Base-by-base conservation (phyloP, 345 rosid species). In the Aquilaria malaccensis region DNA sequence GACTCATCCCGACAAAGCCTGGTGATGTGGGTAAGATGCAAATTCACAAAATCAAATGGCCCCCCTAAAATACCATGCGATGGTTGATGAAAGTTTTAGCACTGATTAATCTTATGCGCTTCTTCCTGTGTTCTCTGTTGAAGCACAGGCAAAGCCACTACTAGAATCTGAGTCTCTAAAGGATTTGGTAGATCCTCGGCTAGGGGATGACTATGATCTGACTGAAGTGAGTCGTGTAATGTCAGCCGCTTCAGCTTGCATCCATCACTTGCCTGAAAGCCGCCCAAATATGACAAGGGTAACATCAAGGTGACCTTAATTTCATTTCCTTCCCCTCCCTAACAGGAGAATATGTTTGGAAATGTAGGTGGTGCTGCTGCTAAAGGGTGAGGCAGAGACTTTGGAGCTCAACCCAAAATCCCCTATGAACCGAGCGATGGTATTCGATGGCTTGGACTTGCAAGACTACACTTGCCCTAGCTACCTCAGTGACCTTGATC, bases 251-350 rank as follows among this genome's bases (percentile, higher is more conserved):
- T 87, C 81, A 15, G 52, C 76, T 79, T 89, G 95, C 73, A 82
- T 87, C 59, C 76, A 89, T 47, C 88, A 85, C 65, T 53, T 77
- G 45, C 73, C 95, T 7, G 62, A 72, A 22, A 76, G 66, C 75
- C 95, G 97, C 11, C 97, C 97, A 10, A 71, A 80, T 12, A 90
- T 90, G 95, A 72, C 65, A 33, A 69, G 71, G 74, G 97, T 89
- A 82, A 37, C 43, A 9, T 3, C 43, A 37, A 37, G 5, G 43
- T 9, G 43, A 37, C 0, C 45, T 54, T 3, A n/a, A 6, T 50
- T 55, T 32, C 15, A 33, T 13, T 37, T 15, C 33, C 11, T 45
- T 22, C 14, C 33, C 30, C 12, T 13, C 56, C 45, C 50, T 52
- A 52, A 53, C 45, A 60, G 33, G 33, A 9, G 53, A 3, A 45